Conservation (phyloP, 768 basidiomycete genomes). For the Hygrophoropsis aurantiaca region DNA sequence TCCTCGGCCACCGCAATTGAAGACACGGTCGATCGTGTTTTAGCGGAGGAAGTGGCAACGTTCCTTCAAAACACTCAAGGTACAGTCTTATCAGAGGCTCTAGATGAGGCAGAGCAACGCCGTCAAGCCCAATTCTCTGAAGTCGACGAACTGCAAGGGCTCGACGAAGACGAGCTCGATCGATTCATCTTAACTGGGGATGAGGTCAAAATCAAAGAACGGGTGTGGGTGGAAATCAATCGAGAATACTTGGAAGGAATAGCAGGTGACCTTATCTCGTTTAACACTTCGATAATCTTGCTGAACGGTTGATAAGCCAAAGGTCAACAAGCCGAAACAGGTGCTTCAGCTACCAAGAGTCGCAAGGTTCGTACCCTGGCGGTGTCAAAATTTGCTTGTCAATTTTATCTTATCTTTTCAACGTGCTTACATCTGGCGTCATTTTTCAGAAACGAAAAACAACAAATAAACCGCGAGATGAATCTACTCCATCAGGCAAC, state of each 20-base stretch:
- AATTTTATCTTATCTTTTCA: slow-evolving; percentile 12
- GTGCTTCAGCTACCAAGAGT: slow-evolving; percentile 47
- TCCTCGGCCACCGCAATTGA: slow-evolving; percentile 45
- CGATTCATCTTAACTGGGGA: slow-evolving; percentile 73
- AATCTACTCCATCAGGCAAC: slow-evolving; percentile 50
- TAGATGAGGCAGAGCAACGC: slow-evolving; percentile 67
- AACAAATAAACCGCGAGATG: slow-evolving; percentile 65
- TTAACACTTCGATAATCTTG: slow-evolving; percentile 24
- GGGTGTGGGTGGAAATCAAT: slow-evolving; percentile 94
- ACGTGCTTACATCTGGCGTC: slow-evolving; percentile 6
- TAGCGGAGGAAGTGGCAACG: slow-evolving; percentile 69
- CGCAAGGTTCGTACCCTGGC: slow-evolving; percentile 72
- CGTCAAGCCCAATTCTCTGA: slow-evolving; percentile 51
- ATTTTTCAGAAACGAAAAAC: slow-evolving; percentile 65
- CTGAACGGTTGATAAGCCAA: slow-evolving; percentile 63
- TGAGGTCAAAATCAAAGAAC: slow-evolving; percentile 83
- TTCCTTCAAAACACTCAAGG: slow-evolving; percentile 66
- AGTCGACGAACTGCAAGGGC: slow-evolving; percentile 63
- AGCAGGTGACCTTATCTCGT: slow-evolving; percentile 54
- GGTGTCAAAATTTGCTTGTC: slow-evolving; percentile 27
- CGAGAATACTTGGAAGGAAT: slow-evolving; percentile 86
- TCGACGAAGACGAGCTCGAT: slow-evolving; percentile 93
- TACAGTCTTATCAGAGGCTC: slow-evolving; percentile 53
- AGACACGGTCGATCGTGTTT: slow-evolving; percentile 56
- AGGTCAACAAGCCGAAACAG: slow-evolving; percentile 52